phyloP scores from a whole-genome alignment of 495 filamentous ascomycete genomes.

The Cryomyces minteri region DNA sequence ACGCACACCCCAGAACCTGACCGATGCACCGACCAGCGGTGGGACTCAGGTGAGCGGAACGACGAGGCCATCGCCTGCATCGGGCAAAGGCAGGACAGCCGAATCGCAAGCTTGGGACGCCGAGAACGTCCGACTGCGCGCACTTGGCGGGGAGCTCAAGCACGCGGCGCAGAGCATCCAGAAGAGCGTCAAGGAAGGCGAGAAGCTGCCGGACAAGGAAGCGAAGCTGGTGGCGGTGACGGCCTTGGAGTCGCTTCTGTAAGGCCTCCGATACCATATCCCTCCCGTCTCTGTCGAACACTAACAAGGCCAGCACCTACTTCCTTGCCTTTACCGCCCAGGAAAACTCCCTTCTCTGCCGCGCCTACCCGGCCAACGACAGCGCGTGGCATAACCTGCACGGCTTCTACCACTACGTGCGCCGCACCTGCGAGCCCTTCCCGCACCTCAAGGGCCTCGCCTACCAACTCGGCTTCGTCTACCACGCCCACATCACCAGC shows the following conservation, averaged over 20 bases:
- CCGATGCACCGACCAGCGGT: too few relatives aligned
- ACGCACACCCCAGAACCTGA: too few relatives aligned
- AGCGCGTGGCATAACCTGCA: conserved; percentile 4
- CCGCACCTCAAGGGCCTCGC: conserved; percentile 3
- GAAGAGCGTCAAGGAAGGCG: background rate
- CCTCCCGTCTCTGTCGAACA: too few relatives aligned
- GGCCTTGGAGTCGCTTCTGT: conserved; percentile 8
- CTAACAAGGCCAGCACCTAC: background rate
- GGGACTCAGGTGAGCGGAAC: too few relatives aligned
- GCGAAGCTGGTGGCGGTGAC: conserved; percentile 7
- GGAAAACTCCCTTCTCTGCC: conserved; percentile 2
- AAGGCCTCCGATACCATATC: too few relatives aligned
- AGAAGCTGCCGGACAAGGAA: background rate
- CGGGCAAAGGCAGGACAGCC: too few relatives aligned
- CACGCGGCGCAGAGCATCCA: conserved; percentile 2
- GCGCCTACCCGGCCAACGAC: conserved; percentile 1
- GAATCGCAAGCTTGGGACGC: conserved; percentile 4
- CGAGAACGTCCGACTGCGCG: conserved; percentile 5
- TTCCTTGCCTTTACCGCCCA: conserved; percentile 8
- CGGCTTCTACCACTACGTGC: conserved; percentile 6
- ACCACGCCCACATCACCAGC: conserved; percentile 1
- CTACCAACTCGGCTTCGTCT: conserved; percentile 4
- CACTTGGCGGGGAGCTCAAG: conserved; percentile 8
- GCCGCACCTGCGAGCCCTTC: conserved; percentile 1
- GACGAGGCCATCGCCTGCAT: too few relatives aligned